These are phyloP conservation scores for Hemileccinum rubropunctum DNA, from an alignment of 768 basidiomycete species.

Conservation along the genomic window DNA sequence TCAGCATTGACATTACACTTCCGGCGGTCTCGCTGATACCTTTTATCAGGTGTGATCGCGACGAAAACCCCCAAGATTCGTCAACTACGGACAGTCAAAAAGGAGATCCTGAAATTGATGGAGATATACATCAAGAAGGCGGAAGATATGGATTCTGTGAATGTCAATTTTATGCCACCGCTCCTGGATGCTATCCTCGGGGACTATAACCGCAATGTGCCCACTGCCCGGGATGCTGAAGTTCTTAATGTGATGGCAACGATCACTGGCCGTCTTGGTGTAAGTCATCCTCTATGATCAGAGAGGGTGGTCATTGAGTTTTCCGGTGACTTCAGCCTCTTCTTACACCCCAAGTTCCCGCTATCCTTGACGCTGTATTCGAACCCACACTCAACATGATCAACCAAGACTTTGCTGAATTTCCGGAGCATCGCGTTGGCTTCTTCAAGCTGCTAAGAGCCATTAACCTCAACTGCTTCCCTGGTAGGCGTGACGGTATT, in stretches of 20 bases:
- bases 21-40: slow-evolving; percentile 1
- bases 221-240: slow-evolving; percentile 92
- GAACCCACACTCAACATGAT: slow-evolving; percentile 98
- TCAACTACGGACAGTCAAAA: slow-evolving; percentile 93
- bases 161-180: slow-evolving; percentile 89
- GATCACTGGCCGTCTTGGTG: slow-evolving; percentile 84
- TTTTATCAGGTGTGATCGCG: slow-evolving; percentile 69
- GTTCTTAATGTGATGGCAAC: slow-evolving; percentile 97
- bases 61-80: slow-evolving; percentile 97
- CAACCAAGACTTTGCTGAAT: slow-evolving; percentile 99
- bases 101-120: slow-evolving; percentile 95
- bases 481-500: slow-evolving; percentile 53
- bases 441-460: slow-evolving; percentile 95
- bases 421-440: slow-evolving; percentile 93
- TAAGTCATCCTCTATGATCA: slow-evolving; percentile 40
- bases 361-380: slow-evolving; percentile 95
- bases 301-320: slow-evolving; percentile 4
- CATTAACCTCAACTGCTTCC: slow-evolving; percentile 93
- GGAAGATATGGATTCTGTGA: slow-evolving; percentile 93
- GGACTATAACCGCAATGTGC: slow-evolving; percentile 93
- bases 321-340: slow-evolving; percentile 50
- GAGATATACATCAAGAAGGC: slow-evolving; percentile 98
- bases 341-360: slow-evolving; percentile 90
- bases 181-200: slow-evolving; percentile 96
- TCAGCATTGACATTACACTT: slow-evolving; percentile 29